Base-by-base conservation (phyloP, 2,329 filamentous ascomycete genomes). In the Pestalotiopsis sp. region DNA sequence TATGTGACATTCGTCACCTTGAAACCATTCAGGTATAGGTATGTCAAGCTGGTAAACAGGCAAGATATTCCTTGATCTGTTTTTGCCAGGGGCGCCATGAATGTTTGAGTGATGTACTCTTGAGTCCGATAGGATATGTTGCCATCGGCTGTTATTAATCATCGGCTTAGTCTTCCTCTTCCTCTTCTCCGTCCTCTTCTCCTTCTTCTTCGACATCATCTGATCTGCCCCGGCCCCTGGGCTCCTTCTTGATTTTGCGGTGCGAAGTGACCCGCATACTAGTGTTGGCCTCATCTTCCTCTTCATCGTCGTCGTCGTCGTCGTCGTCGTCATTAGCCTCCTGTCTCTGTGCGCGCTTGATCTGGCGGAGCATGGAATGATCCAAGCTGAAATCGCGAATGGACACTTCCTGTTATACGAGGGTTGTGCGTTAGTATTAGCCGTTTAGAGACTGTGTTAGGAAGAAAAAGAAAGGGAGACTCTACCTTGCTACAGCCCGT, bases 401-500 rank as follows among this genome's bases (percentile, higher is more conserved):
- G 0, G 79, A 79, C 60, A 91, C 80, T 67, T 79, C 81, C 86
- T 89, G 65, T 20, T 35, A 14, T 60, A 9, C 30, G 30, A 35
- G 30, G 2, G 74, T 38, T n/a, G 14, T 61, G 55, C 20, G 24
- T 57, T 57, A 57, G 20, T 13, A 57, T 26, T 11, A 0, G 20
- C 17, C 14, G 3, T 35, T 1, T 17, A 22, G 17, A 58, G 22
- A 58, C 22, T 13, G 52, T 13, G 22, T 4, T n/a, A 59, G 3
- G 26, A 26, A 4, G 22, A 35, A 59, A 4, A 38, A n/a, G 13
- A 38, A 20, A 48, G 70, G 66, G 30, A 9, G 30, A 35, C 30
- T 35, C 9, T 78, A 89, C 87, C 81, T 86, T 80, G 62, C 82
- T 81, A 75, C 92, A 94, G 1, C 91, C 91, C 2, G 85, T 80